phyloP scores from a whole-genome alignment of 768 basidiomycete genomes.

The Xerocomellus amylosporus region DNA sequence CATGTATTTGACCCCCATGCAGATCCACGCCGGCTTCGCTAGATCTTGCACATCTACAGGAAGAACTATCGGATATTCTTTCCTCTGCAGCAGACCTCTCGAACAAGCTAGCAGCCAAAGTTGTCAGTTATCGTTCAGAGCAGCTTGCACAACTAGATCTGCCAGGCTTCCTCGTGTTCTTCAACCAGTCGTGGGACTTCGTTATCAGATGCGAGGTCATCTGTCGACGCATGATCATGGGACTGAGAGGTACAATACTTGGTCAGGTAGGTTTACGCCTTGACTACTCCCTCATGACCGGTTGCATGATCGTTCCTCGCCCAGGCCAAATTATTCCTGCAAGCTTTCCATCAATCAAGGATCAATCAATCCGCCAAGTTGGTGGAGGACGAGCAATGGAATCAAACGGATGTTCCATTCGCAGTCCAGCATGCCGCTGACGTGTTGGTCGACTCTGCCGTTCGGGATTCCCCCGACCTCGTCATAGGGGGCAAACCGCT shows the following conservation, averaged over 20 bases:
- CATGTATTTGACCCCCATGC: neutral
- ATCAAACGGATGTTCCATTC: conserved; percentile 63
- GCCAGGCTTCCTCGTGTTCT: conserved; percentile 73
- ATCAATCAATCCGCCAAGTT: conserved; percentile 80
- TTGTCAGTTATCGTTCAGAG: conserved; percentile 74
- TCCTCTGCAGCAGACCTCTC: conserved; percentile 81
- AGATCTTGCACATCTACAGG: conserved; percentile 48
- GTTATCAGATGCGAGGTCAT: conserved; percentile 85
- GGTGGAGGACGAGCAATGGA: conserved; percentile 97
- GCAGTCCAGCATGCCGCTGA: conserved; percentile 69
- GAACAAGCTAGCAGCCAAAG: conserved; percentile 76
- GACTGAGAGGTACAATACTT: conserved; percentile 81
- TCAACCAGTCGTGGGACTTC: conserved; percentile 86
- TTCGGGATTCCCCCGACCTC: conserved; percentile 76
- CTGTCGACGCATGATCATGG: conserved; percentile 89
- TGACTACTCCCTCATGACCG: neutral
- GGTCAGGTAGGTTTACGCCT: conserved; percentile 57
- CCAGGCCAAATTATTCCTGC: conserved; percentile 84
- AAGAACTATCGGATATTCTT: conserved; percentile 74
- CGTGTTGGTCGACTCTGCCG: conserved; percentile 75
- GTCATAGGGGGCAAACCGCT: conserved; percentile 30
- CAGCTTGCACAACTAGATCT: conserved; percentile 73
- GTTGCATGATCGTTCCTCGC: conserved; percentile 2
- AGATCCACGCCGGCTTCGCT: conserved; percentile 41
- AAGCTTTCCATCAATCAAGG: conserved; percentile 78